Conservation (phyloP, 345 rosid genomes). For the Raphanus raphanistrum region DNA sequence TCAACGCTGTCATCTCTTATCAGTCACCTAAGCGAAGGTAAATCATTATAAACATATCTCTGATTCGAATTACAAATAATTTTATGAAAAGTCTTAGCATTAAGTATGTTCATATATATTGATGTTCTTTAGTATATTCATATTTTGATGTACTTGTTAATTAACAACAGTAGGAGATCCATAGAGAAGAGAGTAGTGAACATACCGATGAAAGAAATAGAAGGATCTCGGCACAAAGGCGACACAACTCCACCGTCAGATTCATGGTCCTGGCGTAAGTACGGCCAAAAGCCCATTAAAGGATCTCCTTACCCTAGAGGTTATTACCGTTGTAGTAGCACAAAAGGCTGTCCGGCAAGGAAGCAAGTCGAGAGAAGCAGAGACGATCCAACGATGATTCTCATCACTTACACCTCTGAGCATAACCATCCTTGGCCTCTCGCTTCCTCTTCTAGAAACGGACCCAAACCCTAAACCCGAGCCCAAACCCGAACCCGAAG, state of each 20-base stretch:
- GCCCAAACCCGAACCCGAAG: constrained; percentile 40
- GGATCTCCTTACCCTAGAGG: constrained; percentile 98
- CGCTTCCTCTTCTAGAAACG: constrained; percentile 46
- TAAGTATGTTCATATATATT: not conserved
- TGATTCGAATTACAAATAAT: not conserved
- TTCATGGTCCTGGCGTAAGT: constrained; percentile 99
- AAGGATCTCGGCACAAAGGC: constrained; percentile 71
- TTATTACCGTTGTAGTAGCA: constrained; percentile 92
- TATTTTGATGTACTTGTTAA: not conserved
- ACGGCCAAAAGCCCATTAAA: constrained; percentile 98
- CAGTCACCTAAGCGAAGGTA: constrained; percentile 73
- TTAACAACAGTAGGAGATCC: constrained; percentile 52
- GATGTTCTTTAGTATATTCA: not conserved
- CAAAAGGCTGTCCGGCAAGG: constrained; percentile 95
- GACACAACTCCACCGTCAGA: constrained; percentile 84
- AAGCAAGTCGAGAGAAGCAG: constrained; percentile 95
- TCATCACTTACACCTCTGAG: constrained; percentile 82
- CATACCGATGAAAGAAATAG: constrained; percentile 79
- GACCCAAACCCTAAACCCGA: constrained; percentile 35
- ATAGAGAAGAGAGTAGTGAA: constrained; percentile 75
- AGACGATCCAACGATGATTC: constrained; percentile 75
- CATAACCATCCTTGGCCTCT: constrained; percentile 99
- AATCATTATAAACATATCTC: not conserved
- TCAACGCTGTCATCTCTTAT: constrained; percentile 39
- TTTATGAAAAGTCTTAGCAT: not conserved